Conservation (phyloP, 1,284 basidiomycete genomes). For the Leccinum colubrinum region DNA sequence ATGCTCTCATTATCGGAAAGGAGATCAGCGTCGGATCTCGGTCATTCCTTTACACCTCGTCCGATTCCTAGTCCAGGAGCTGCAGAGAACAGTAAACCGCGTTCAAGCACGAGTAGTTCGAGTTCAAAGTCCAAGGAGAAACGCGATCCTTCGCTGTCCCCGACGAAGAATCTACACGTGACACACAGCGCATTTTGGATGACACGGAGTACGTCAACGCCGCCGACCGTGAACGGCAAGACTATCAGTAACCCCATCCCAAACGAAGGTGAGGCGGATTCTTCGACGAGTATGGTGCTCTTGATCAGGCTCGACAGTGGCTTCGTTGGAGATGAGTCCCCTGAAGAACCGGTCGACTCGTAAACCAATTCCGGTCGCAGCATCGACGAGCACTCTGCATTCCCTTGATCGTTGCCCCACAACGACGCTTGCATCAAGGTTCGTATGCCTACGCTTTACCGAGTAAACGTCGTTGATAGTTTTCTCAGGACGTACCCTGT, state of each 20-base stretch:
- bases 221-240: constrained; percentile 53
- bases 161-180: constrained; percentile 36
- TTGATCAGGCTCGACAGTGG: constrained; percentile 42
- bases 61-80: constrained; percentile 4
- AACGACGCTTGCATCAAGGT: constrained; percentile 64
- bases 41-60: constrained; percentile 18
- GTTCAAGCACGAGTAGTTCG: constrained; percentile 32
- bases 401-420: constrained; percentile 31
- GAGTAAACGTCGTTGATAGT: constrained; percentile 7
- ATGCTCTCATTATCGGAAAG: constrained; percentile 51
- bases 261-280: constrained; percentile 51
- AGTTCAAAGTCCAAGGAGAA: constrained; percentile 30
- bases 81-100: constrained; percentile 27
- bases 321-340: constrained; percentile 71
- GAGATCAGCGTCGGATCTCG: constrained; percentile 34
- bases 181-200: constrained; percentile 38
- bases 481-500: constrained; percentile 39
- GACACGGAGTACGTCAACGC: constrained; percentile 36
- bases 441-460: constrained; percentile 22
- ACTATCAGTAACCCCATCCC: constrained; percentile 63
- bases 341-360: constrained; percentile 59
- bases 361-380: constrained; percentile 68
- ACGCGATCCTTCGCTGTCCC: constrained; percentile 39
- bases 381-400: constrained; percentile 27
- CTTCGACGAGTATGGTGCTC: constrained; percentile 6